Conservation (phyloP, 805 yeast genomes). For the Metschnikowia hibisci region DNA sequence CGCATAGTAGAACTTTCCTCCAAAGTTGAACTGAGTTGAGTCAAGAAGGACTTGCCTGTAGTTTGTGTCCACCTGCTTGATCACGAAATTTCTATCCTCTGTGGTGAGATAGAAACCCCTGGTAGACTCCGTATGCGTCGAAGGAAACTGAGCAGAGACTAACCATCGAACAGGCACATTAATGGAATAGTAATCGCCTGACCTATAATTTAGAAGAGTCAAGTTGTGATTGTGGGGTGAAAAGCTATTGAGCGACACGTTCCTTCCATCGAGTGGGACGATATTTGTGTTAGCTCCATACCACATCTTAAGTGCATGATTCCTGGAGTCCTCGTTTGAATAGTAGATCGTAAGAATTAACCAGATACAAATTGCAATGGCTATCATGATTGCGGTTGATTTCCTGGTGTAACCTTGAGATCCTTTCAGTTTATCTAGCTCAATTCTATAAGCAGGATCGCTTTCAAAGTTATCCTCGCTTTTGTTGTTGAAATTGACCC, state of each 20-base stretch:
- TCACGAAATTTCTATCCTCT: slow-evolving; percentile 14
- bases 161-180: slow-evolving; percentile 27
- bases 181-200: slow-evolving; percentile 16
- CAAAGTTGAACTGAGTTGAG: slow-evolving; percentile 35
- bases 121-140: slow-evolving; percentile 6
- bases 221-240: slow-evolving; percentile 25
- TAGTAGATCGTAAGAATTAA: slow-evolving; percentile 24
- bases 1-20: slow-evolving; percentile 34
- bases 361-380: slow-evolving; percentile 22
- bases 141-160: slow-evolving; percentile 29
- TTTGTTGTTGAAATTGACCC: slow-evolving; percentile 16
- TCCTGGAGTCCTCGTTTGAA: slow-evolving; percentile 21
- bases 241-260: slow-evolving; percentile 31
- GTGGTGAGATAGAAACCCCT: slow-evolving; percentile 31
- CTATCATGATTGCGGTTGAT: slow-evolving; percentile 1
- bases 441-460: slow-evolving; percentile 13
- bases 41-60: slow-evolving; percentile 29
- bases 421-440: slow-evolving; percentile 6
- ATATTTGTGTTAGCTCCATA: slow-evolving; percentile 22
- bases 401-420: slow-evolving; percentile 4
- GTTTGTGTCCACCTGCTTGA: slow-evolving; percentile 26
- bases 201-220: slow-evolving; percentile 23
- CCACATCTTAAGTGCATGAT: slow-evolving; percentile 13
- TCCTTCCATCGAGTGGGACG: slow-evolving; percentile 22
- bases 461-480: slow-evolving; percentile 9